Conservation (phyloP, 2,329 filamentous ascomycete species). For the Onygena corvina region DNA sequence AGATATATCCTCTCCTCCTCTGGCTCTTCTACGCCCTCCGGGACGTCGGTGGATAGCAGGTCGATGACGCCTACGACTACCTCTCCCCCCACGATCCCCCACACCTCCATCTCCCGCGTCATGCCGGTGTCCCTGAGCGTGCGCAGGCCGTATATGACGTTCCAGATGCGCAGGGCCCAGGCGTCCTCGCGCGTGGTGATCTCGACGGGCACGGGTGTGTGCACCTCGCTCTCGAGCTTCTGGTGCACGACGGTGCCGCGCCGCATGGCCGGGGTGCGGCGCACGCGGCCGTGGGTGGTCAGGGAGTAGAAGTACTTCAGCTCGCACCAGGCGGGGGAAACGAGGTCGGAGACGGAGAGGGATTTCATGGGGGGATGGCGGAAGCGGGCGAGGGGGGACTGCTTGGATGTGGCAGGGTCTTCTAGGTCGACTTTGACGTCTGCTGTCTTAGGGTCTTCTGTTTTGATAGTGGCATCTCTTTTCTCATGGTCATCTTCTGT, state of each 20-base stretch:
- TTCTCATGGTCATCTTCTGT: constrained; percentile 11
- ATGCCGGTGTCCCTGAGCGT: constrained; percentile 58
- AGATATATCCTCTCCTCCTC: constrained; percentile 48
- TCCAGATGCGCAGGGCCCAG: constrained; percentile 78
- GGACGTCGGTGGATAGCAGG: constrained; percentile 64
- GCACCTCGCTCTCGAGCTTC: constrained; percentile 71
- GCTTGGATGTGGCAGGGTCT: neutral
- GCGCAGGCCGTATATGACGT: constrained; percentile 72
- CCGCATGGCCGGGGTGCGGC: constrained; percentile 69
- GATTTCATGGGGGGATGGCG: constrained; percentile 64
- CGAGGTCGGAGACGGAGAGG: constrained; percentile 75
- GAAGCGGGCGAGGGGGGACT: constrained; percentile 61
- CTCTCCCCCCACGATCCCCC: constrained; percentile 71
- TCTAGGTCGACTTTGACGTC: constrained; percentile 14
- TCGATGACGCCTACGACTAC: constrained; percentile 86
- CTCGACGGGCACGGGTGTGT: constrained; percentile 61
- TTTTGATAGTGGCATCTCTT: constrained; percentile 9
- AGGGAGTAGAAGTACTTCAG: constrained; percentile 85
- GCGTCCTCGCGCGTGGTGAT: constrained; percentile 65
- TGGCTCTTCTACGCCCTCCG: constrained; percentile 40
- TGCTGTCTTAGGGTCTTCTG: constrained; percentile 6
- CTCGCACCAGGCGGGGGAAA: constrained; percentile 90
- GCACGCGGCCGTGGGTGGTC: constrained; percentile 62
- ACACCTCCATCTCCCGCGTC: constrained; percentile 68
- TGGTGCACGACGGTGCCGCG: constrained; percentile 69